Percentiles rank a stretch among this genome's conserved stretches.
Conservation (phyloP, 176 grass and related monocot species). For the Oryza glaberrima region DNA sequence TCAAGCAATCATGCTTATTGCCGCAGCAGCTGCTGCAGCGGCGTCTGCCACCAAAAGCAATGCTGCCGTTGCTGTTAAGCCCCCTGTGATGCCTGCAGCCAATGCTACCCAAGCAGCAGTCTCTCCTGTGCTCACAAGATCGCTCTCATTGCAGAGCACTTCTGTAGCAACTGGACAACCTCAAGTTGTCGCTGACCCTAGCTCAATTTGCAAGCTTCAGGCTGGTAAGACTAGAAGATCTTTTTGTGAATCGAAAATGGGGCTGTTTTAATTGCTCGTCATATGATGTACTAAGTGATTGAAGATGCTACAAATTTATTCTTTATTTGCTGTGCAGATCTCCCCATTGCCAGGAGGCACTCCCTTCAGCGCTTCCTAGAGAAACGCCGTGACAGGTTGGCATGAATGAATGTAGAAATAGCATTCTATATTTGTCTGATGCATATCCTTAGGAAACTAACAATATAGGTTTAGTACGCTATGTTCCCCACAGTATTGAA, state of each 20-base stretch:
- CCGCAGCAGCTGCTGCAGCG: slow-evolving; percentile 50
- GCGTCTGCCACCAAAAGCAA: slow-evolving; percentile 49
- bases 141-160: slow-evolving; percentile 82
- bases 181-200: slow-evolving; percentile 52
- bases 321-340: slow-evolving; percentile 52
- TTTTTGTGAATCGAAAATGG: slow-evolving; percentile 9
- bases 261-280: not conserved
- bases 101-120: slow-evolving; percentile 25
- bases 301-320: not conserved
- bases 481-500: not conserved
- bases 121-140: slow-evolving; percentile 64
- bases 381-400: slow-evolving; percentile 92
- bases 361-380: slow-evolving; percentile 94
- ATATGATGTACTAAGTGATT: not conserved
- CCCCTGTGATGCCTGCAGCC: slow-evolving; percentile 32
- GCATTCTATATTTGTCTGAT: not conserved
- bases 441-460: slow-evolving; percentile 11
- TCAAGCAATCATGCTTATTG: slow-evolving; percentile 96
- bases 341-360: slow-evolving; percentile 93
- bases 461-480: not conserved
- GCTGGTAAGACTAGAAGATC: slow-evolving; percentile 58
- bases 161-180: slow-evolving; percentile 56
- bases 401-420: slow-evolving; percentile 22
- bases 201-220: slow-evolving; percentile 79
- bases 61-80: slow-evolving; percentile 35